Evolutionary conservation across 257 asterid species (phyloP), one percentile per base, ranked within the genome.

Genomic region (Verbascum thapsus): DNA sequence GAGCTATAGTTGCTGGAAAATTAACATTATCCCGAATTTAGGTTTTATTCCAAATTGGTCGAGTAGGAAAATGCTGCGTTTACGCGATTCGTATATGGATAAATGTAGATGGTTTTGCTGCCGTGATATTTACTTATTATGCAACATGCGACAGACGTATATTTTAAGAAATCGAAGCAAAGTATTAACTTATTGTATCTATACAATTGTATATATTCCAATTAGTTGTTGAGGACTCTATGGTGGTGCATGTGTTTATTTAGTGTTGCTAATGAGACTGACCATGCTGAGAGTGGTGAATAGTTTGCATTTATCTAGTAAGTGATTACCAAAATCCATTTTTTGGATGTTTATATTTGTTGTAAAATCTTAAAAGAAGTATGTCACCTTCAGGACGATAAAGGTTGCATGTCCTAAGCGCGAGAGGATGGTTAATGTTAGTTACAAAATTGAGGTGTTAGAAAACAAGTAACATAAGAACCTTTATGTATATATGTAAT

Each of bases 1-100:
- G 58, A 50, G 67, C 30, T 59, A 42, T 61, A 60, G 61, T 63
- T 53, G 61, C 63, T 73, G 50, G 53, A 47, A 56, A 32, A 23
- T 18, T 48, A 53, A 58, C 58, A 42, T 17, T 52, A 41, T 52
- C 58, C 55, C 47, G 40, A 55, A 30, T 63, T 76, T 11, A 6
- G 35, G 37, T 37, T 44, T 58, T 6, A 7, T 69, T 22, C 58
- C 34, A 44, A 7, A 43, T 55, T 62, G 61, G 68, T 47, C 18
- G 22, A 44, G 56, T 48, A 20, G 18, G 51, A 64, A 66, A 66
- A 52, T 74, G 59, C 37, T 63, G 56, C 40, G 42, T 61, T 55
- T 45, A 44, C 48, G 58, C 63, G 68, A 53, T 45, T 11, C 37
- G 47, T 40, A 32, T 15, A 48, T 30, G 34, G 49, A 42, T 60